Evolutionary conservation across 2,329 filamentous ascomycete species (phyloP).

Genomic region (Neospermospora avenae): DNA sequence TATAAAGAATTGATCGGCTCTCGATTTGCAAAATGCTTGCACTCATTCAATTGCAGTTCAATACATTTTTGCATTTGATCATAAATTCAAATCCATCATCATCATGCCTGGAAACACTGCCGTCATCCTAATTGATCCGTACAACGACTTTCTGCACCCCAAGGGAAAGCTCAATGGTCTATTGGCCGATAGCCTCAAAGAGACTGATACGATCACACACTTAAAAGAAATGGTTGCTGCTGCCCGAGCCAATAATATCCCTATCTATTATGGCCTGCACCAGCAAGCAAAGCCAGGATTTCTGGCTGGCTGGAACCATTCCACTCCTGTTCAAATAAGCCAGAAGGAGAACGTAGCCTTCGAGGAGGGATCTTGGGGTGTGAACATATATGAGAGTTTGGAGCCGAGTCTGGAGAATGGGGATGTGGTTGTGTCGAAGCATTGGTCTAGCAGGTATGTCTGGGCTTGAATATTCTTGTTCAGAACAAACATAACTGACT

Average conservation of each 20-base stretch:
- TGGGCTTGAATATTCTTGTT: background rate
- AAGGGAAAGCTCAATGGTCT: conserved; percentile 27
- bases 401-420: conserved; percentile 31
- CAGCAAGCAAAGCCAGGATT: conserved; percentile 29
- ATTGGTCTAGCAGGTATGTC: conserved; percentile 35
- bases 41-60: background rate
- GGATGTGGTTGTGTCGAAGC: conserved; percentile 35
- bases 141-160: conserved; percentile 33
- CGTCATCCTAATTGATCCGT: conserved; percentile 30
- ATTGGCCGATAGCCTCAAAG: conserved; percentile 30
- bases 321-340: conserved; percentile 21
- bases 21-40: background rate
- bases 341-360: conserved; percentile 27
- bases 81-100: background rate
- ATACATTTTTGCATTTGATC: too few relatives aligned
- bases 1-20: background rate
- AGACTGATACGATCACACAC: conserved; percentile 31
- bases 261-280: conserved; percentile 38
- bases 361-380: conserved; percentile 34
- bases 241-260: conserved; percentile 30
- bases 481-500: background rate
- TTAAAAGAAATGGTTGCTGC: conserved; percentile 28
- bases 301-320: conserved; percentile 33
- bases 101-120: conserved; percentile 19
- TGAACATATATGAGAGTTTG: conserved; percentile 32